Percentiles rank a stretch among this genome's conserved stretches.
Evolutionary conservation across 805 yeast species (phyloP).

Genomic region (Barnettozyma sp.): DNA sequence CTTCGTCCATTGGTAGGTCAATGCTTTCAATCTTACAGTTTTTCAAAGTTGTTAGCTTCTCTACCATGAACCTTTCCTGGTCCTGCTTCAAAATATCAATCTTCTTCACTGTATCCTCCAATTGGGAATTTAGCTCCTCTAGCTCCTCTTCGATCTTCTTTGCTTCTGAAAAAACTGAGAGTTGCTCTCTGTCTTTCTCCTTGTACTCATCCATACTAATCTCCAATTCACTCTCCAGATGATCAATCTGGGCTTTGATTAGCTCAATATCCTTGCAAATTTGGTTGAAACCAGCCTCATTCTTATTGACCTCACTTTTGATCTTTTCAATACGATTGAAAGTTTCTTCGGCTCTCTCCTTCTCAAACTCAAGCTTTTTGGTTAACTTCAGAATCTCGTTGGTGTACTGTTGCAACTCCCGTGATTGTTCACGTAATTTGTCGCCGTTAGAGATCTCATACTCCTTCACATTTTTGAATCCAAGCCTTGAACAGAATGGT

Average conservation of each 20-base stretch:
- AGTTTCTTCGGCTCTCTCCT: slow-evolving; percentile 50
- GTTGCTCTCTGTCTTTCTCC: slow-evolving; percentile 27
- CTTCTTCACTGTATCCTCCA: slow-evolving; percentile 28
- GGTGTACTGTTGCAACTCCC: slow-evolving; percentile 53
- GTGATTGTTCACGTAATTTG: slow-evolving; percentile 45
- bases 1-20: slow-evolving; percentile 45
- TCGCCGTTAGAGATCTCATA: slow-evolving; percentile 68
- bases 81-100: slow-evolving; percentile 42
- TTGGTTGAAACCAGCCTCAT: slow-evolving; percentile 29
- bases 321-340: slow-evolving; percentile 39
- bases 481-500: slow-evolving; percentile 48
- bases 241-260: slow-evolving; percentile 30
- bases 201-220: slow-evolving; percentile 31
- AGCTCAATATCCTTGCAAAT: slow-evolving; percentile 29
- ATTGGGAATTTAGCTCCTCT: slow-evolving; percentile 28
- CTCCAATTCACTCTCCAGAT: slow-evolving; percentile 36
- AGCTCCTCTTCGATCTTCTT: slow-evolving; percentile 44
- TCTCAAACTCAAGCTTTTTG: slow-evolving; percentile 59
- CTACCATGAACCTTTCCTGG: slow-evolving; percentile 45
- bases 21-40: slow-evolving; percentile 71
- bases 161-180: slow-evolving; percentile 27
- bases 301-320: slow-evolving; percentile 30
- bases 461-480: slow-evolving; percentile 50
- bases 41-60: slow-evolving; percentile 52
- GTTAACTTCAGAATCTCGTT: slow-evolving; percentile 56